Conservation (phyloP, 331 rosid species). For the Pyracantha coccinea region DNA sequence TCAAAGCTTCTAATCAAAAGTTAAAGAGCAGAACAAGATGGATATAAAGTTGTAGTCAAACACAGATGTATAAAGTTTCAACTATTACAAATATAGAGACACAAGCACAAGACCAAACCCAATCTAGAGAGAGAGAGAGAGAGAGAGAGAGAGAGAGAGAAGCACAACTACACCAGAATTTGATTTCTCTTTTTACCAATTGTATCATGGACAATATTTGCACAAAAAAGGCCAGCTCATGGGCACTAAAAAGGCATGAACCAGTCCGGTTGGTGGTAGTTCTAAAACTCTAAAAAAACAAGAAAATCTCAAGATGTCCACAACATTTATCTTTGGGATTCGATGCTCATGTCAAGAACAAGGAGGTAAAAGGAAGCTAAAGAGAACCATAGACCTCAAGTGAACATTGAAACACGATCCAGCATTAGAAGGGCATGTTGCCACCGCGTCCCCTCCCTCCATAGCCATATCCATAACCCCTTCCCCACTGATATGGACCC, state of each 20-base stretch:
- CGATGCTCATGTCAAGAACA: constrained; percentile 8
- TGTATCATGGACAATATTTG: neutral
- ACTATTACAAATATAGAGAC: too few relatives aligned
- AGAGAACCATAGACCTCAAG: neutral
- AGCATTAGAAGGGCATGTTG: constrained; percentile 28
- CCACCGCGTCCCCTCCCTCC: constrained; percentile 44
- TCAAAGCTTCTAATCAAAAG: too few relatives aligned
- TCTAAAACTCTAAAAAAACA: neutral
- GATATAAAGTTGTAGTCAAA: neutral
- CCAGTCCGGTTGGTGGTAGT: constrained; percentile 12
- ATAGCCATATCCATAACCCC: constrained; percentile 35
- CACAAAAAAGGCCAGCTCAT: constrained; percentile 29
- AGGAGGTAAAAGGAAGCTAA: neutral
- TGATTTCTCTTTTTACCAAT: neutral
- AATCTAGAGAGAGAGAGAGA: neutral
- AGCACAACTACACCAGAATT: neutral
- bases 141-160: neutral
- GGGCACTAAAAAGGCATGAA: constrained; percentile 25
- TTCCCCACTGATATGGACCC: constrained; percentile 36
- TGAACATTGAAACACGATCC: constrained; percentile 4
- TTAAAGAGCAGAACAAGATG: neutral
- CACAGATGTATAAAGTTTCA: too few relatives aligned
- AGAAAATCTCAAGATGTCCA: constrained; percentile 8
- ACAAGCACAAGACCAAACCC: too few relatives aligned
- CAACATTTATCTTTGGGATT: constrained; percentile 12